Evolutionary conservation across 176 grass and related monocot genomes (phyloP), one percentile per base, ranked within the genome.

Genomic region (Pharus latifolius): DNA sequence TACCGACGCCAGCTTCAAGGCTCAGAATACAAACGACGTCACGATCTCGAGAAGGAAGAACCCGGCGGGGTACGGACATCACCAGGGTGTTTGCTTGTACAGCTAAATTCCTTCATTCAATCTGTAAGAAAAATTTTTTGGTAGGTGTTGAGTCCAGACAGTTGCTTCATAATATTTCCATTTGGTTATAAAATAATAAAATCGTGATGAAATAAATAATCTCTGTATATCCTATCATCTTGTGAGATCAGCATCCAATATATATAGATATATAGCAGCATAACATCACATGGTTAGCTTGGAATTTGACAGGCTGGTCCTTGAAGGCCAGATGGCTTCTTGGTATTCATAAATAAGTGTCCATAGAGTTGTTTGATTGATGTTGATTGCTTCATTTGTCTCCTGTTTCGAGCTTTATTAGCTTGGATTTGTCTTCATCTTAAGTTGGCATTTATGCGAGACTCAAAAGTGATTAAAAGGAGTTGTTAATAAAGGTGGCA

Each of bases 101-200:
- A 94, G 90, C 77, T 82, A 63, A 72, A 85, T 87, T 89, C 86
- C 4, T 93, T 93, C 60, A 89, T 86, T 93, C 90, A 93, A 92
- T 74, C 48, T 93, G 82, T 93, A 86, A 89, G 79, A 86, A 89
- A 43, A 66, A 60, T 65, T 34, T 85, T 94, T 84, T 85, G 88
- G 58, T 87, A 86, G 71, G 60, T 62, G 63, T 54, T 7, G 58
- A 49, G 42, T 44, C 23, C 12, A 66, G 30, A 57, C 49, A 67
- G 61, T 67, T 65, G 30, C 43, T 84, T 73, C 60, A 60, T 67
- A 67, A 41, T 22, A 5, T 45, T 84, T 78, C 52, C 14, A 67
- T 67, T 78, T 78, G 60, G 61, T 22, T 65, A 74, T 75, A 50
- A 73, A 78, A 73, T 73, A 72, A 84, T 58, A 41, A 78, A 30